A percentile compares a stretch with the other conserved stretches of the same genome.
Conservation (phyloP, 2,329 filamentous ascomycete species). For the Arthrobotrys sphaeroides region DNA sequence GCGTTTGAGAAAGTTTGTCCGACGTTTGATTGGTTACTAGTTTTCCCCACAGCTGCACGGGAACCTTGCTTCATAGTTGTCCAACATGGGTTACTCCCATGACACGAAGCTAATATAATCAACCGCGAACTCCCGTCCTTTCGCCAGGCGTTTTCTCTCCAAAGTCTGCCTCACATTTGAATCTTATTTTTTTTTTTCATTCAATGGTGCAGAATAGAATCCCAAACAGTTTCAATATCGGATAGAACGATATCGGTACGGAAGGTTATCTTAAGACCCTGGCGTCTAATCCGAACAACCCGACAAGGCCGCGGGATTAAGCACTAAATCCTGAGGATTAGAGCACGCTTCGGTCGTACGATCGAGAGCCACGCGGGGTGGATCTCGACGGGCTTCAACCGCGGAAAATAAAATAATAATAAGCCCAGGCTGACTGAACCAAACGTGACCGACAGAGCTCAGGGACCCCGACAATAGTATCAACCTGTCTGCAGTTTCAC, state of each 20-base stretch:
- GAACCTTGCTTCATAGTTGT: background rate
- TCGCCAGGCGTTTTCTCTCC: slow-evolving; percentile 39
- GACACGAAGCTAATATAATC: slow-evolving; percentile 31
- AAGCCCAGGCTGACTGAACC: no score
- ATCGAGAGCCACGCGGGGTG: background rate
- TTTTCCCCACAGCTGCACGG: slow-evolving; percentile 11
- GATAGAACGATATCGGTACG: background rate
- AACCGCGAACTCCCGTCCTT: slow-evolving; percentile 23
- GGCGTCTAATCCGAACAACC: background rate
- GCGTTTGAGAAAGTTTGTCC: slow-evolving; percentile 13
- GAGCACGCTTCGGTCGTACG: slow-evolving; percentile 6
- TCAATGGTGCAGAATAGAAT: background rate
- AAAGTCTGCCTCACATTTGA: slow-evolving; percentile 32
- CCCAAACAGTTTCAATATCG: background rate
- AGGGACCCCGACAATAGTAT: background rate
- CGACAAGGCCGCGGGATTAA: slow-evolving; percentile 12
- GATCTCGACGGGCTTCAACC: slow-evolving; percentile 1
- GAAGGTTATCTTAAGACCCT: background rate
- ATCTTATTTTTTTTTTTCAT: background rate
- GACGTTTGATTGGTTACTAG: slow-evolving; percentile 19
- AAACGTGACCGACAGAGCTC: no score
- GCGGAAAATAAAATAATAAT: background rate
- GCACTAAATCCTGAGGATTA: background rate
- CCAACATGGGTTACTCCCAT: background rate
- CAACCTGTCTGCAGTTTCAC: background rate